Evolutionary conservation across 176 grass and related monocot species (phyloP), one percentile per base, ranked within the genome.

Genomic region (Oryza glumipatula): DNA sequence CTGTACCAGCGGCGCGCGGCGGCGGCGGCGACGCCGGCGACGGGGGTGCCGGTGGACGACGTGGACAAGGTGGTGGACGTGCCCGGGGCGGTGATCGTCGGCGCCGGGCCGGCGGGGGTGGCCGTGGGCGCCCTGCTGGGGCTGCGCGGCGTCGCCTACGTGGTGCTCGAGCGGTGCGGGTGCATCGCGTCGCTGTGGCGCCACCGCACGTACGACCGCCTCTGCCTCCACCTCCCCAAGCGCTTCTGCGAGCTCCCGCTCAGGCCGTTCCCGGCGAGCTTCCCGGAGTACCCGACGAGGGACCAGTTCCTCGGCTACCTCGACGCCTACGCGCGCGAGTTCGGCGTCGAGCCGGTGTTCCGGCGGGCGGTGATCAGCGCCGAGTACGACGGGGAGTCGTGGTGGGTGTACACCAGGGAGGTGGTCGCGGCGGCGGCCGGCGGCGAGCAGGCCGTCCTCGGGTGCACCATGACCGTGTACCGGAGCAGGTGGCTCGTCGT

Each of bases 131-230:
- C 96, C n/a, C 87, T 86, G 7, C 84, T 98, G 26, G 78, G 85
- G 68, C 49, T 11, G 46, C 64, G 67, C 45, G 83, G 83, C 23
- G 80, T 98, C 13, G 88, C 93, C 32, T 94, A 90, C 83, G 67
- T 86, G 71, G 47, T 98, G 52, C 86, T 98, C 7, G 96, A 98
- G 84, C 87, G 93, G 0, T 78, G 86, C 54, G 26, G 48, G 51
- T 92, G 91, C 85, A 83, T 98, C 83, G 96, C 91, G 12, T 94
- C 96, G 17, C 87, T 98, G 1, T 98, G 96, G 96, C 74, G 92
- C 19, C 88, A 93, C 76, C 92, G 90, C 84, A 94, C 96, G 5
- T 98, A 98, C 74, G 78, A 93, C 49, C 81, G 96, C 26, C 86
- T 98, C n/a, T 73, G 86, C 26, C 91, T 98, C 12, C 96, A 98